Conservation (phyloP, 73 alveolate species). For the Loxodes magnus region DNA sequence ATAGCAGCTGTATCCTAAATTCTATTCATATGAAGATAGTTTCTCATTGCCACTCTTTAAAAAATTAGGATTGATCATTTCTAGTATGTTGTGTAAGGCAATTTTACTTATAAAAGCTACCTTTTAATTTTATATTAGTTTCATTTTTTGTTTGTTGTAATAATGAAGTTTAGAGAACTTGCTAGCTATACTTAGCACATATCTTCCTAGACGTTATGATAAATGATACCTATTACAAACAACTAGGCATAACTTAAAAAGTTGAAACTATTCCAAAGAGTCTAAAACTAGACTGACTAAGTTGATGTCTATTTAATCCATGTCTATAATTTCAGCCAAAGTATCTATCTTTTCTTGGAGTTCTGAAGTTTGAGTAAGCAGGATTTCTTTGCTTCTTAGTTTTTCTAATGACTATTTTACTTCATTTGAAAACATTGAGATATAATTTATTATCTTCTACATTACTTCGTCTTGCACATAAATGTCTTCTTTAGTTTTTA, state of each 20-base stretch:
- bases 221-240: constrained; percentile 78
- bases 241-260: constrained; percentile 62
- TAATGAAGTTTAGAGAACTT: constrained; percentile 54
- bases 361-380: constrained; percentile 18
- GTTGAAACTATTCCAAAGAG: constrained; percentile 62
- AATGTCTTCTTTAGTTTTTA: constrained; percentile 52
- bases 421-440: constrained; percentile 68
- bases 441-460: constrained; percentile 63
- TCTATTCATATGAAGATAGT: constrained; percentile 3
- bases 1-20: background rate
- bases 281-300: constrained; percentile 63
- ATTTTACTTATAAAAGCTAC: constrained; percentile 56
- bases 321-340: constrained; percentile 44
- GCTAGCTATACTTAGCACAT: constrained; percentile 45
- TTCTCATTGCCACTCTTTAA: constrained; percentile 27
- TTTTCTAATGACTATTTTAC: constrained; percentile 35
- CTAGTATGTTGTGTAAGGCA: constrained; percentile 68
- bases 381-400: constrained; percentile 46
- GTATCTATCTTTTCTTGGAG: constrained; percentile 11
- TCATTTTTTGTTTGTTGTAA: constrained; percentile 19
- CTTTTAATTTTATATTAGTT: constrained; percentile 4
- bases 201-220: constrained; percentile 63
- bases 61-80: constrained; percentile 57
- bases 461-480: constrained; percentile 62
- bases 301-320: constrained; percentile 57